These are phyloP conservation scores for Fusarium pseudograminearum DNA, from an alignment of 2,329 filamentous ascomycete species.

Conservation along the genomic window DNA sequence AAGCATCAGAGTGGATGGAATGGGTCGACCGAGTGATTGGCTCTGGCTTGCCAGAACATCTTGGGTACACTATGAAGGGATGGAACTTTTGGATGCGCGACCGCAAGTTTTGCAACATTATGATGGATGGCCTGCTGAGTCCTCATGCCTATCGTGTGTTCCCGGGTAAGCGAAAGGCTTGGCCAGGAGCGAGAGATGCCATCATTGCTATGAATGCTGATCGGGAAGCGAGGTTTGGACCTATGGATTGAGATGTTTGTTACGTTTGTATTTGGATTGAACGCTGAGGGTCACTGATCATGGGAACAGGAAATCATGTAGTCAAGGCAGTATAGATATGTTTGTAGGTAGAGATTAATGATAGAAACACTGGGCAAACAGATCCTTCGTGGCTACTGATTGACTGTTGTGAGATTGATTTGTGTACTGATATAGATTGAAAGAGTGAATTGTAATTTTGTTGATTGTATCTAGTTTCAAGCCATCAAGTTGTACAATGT, in stretches of 20 bases:
- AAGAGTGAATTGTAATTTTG: too few species aligned
- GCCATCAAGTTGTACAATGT: too few species aligned
- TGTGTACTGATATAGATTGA: too few species aligned
- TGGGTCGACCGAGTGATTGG: conserved; percentile 12
- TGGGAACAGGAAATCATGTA: neutral
- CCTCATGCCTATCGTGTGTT: conserved; percentile 13
- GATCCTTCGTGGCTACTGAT: neutral
- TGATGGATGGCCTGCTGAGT: conserved; percentile 13
- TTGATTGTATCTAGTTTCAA: too few species aligned
- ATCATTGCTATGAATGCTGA: conserved; percentile 16
- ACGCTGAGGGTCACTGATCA: accelerated
- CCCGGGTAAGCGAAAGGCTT: conserved; percentile 10
- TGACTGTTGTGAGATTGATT: neutral
- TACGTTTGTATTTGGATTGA: neutral
- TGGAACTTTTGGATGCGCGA: conserved; percentile 13
- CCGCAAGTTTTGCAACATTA: conserved; percentile 14
- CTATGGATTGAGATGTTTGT: neutral
- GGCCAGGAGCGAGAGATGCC: conserved; percentile 6
- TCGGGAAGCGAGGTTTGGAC: conserved; percentile 10
- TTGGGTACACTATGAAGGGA: conserved; percentile 3
- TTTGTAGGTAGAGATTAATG: neutral
- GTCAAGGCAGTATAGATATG: too few species aligned
- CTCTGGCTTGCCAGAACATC: conserved; percentile 3
- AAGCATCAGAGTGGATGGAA: conserved; percentile 13
- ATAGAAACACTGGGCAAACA: neutral